Conservation (phyloP, 495 filamentous ascomycete species). For the Xylaria flabelliformis region DNA sequence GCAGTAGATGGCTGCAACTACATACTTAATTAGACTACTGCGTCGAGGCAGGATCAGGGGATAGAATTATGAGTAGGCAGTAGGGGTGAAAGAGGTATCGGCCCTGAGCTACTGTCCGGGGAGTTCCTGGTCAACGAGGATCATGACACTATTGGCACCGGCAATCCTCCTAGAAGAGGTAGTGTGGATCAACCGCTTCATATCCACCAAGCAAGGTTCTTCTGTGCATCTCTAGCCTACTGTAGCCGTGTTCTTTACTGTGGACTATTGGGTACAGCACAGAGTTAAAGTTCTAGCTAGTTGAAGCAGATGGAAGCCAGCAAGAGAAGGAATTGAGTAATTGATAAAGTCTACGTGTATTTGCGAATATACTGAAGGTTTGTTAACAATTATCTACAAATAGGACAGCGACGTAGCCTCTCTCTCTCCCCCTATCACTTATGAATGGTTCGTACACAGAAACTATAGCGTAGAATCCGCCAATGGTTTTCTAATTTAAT, state of each 20-base stretch:
- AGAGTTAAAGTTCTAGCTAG: too few relatives aligned
- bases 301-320: too few relatives aligned
- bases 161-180: background rate
- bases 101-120: background rate
- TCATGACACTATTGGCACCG: slow-evolving; percentile 1
- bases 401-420: background rate
- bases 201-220: background rate
- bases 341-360: too few relatives aligned
- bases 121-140: background rate
- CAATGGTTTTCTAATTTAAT: too few relatives aligned
- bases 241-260: background rate
- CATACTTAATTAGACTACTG: background rate
- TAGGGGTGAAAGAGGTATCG: slow-evolving; percentile 2
- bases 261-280: too few relatives aligned
- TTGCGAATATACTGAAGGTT: background rate
- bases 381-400: background rate
- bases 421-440: too few relatives aligned
- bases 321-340: too few relatives aligned
- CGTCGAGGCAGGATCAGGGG: background rate
- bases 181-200: background rate
- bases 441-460: too few relatives aligned
- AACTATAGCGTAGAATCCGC: too few relatives aligned
- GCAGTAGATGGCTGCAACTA: background rate
- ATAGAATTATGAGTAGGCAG: background rate
- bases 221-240: background rate